These are phyloP conservation scores for Apiospora kogelbergensis DNA, from an alignment of 2,329 filamentous ascomycete species.

Conservation along the genomic window DNA sequence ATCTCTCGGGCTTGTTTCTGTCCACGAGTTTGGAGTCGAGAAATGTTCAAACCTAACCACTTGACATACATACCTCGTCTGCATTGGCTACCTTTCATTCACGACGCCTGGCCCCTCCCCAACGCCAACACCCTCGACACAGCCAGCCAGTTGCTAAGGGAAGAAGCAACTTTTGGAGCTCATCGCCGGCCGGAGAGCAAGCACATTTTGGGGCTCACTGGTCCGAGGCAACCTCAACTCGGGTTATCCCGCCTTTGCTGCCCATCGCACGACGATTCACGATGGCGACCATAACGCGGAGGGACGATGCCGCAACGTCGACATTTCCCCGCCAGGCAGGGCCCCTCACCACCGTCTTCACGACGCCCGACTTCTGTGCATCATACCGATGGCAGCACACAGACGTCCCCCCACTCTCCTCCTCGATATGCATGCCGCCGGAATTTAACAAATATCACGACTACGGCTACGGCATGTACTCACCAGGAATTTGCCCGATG, in stretches of 20 bases:
- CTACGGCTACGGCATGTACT: constrained; percentile 11
- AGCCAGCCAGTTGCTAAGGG: background rate
- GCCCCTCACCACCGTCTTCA: constrained; percentile 11
- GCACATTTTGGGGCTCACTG: background rate
- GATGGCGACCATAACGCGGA: constrained; percentile 1
- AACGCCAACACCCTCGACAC: background rate
- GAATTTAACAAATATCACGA: background rate
- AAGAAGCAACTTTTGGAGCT: background rate
- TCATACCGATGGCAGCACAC: background rate
- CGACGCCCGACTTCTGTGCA: constrained; percentile 12
- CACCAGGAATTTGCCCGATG: constrained; percentile 10
- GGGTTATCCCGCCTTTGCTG: background rate
- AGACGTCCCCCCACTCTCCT: background rate
- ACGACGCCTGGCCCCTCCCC: background rate
- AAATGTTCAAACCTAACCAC: background rate
- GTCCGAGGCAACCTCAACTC: background rate
- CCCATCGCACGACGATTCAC: background rate
- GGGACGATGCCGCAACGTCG: background rate
- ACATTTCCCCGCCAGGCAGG: background rate
- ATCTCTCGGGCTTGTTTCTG: background rate
- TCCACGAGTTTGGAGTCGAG: background rate
- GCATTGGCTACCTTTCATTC: background rate
- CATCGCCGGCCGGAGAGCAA: background rate
- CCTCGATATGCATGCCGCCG: constrained; percentile 11
- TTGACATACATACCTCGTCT: background rate